Conservation (phyloP, 495 filamentous ascomycete genomes). For the Aspergillus avenaceus region DNA sequence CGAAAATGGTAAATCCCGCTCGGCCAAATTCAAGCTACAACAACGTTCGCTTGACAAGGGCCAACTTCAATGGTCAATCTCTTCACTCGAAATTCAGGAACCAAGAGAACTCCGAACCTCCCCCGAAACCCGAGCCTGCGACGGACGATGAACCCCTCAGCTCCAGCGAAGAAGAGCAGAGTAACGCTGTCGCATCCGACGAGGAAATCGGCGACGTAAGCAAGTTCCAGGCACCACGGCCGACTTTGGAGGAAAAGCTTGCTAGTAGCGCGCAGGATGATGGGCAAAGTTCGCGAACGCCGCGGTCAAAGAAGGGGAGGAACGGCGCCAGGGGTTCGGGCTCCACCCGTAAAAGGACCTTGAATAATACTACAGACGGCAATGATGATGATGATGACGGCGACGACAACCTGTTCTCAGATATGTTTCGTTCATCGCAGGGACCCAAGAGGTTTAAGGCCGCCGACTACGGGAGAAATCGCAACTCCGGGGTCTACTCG, state of each 20-base stretch:
- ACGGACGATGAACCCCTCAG: conserved; percentile 30
- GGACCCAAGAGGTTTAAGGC: conserved; percentile 19
- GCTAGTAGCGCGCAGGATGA: background rate
- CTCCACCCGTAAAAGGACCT: conserved; percentile 10
- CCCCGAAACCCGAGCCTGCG: conserved; percentile 10
- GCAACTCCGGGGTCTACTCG: conserved; percentile 2
- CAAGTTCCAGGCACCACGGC: conserved; percentile 1
- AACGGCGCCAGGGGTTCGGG: conserved; percentile 1
- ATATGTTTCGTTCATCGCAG: conserved; percentile 15
- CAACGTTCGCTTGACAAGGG: conserved; percentile 14
- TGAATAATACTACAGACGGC: conserved; percentile 4
- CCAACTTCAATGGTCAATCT: background rate
- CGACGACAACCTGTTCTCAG: conserved; percentile 14
- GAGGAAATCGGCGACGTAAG: conserved; percentile 12
- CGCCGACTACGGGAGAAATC: conserved; percentile 10
- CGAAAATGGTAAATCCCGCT: conserved; percentile 14
- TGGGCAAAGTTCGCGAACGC: background rate
- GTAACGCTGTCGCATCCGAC: conserved; percentile 1
- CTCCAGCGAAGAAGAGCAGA: conserved; percentile 27
- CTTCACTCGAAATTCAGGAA: conserved; percentile 25
- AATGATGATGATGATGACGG: conserved; percentile 13
- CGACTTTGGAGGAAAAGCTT: conserved; percentile 24
- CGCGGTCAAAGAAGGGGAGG: conserved; percentile 5
- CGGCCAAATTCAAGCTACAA: conserved; percentile 22
- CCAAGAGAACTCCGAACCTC: background rate